Evolutionary conservation across 495 filamentous ascomycete species (phyloP).

Genomic region (Tuber aestivum): DNA sequence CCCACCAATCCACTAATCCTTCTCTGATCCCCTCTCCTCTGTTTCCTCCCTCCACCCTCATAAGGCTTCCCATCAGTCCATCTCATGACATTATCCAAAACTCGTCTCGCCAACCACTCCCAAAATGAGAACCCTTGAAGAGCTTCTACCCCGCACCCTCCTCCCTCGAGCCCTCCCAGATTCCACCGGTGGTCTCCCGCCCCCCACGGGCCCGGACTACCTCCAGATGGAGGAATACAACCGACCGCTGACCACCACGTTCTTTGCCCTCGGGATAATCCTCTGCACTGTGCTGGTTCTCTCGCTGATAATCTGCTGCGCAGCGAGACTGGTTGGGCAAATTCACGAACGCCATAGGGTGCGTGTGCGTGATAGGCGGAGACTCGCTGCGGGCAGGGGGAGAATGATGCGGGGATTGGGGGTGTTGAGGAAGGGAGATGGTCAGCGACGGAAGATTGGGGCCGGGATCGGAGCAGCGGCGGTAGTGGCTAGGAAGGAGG

Average conservation of each 20-base stretch:
- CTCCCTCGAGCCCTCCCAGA: background rate
- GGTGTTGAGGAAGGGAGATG: constrained; percentile 4
- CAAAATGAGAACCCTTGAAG: background rate
- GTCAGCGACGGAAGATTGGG: background rate
- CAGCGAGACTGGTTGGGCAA: background rate
- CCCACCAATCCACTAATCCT: background rate
- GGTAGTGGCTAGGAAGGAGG: constrained; percentile 9
- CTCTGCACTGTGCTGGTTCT: background rate
- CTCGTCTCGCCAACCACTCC: background rate
- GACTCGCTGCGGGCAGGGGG: background rate
- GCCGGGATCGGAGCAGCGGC: background rate
- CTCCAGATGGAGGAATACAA: background rate
- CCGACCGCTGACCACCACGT: background rate
- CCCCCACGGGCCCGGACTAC: background rate
- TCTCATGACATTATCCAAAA: background rate
- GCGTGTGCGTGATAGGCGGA: background rate
- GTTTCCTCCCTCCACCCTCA: background rate
- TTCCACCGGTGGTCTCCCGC: background rate
- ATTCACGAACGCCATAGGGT: background rate
- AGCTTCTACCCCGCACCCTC: background rate
- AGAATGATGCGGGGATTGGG: constrained; percentile 18
- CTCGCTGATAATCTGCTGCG: background rate
- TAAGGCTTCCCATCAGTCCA: background rate
- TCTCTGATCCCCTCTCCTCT: background rate
- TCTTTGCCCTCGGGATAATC: background rate